Percentiles rank a stretch among this genome's conserved stretches.
These are phyloP conservation scores for Dendrobium nobile DNA, from an alignment of 106 monocot species.

Conservation along the genomic window DNA sequence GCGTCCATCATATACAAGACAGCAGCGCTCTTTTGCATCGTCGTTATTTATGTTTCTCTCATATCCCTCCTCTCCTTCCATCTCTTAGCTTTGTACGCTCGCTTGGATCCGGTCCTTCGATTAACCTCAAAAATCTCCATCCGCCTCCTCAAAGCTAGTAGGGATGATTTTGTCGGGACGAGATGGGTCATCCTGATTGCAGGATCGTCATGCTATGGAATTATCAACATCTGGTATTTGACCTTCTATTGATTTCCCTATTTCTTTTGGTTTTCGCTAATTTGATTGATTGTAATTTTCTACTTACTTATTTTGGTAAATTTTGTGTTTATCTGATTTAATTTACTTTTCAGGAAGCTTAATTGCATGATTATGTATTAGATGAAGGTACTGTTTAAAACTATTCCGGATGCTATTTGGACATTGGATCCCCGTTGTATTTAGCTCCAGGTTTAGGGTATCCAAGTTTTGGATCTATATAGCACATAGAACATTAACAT, in stretches of 20 bases:
- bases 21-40: background rate
- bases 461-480: background rate
- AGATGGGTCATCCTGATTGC: conserved; percentile 73
- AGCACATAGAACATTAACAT: background rate
- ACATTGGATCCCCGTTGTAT: background rate
- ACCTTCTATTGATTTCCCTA: background rate
- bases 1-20: background rate
- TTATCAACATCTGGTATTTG: conserved; percentile 42
- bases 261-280: conserved; percentile 20
- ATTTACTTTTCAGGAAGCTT: background rate
- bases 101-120: conserved; percentile 18
- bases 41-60: background rate
- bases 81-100: conserved; percentile 5
- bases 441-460: background rate
- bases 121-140: conserved; percentile 33
- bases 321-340: background rate
- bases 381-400: background rate
- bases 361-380: background rate
- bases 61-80: background rate
- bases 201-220: conserved; percentile 43
- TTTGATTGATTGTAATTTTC: background rate
- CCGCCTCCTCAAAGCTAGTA: background rate
- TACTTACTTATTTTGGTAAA: background rate
- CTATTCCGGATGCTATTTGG: background rate
- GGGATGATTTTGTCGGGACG: conserved; percentile 38